Percentiles rank a stretch among this genome's conserved stretches.
These are phyloP conservation scores for Aspergillus viridinutans DNA, from an alignment of 2,329 filamentous ascomycete species.

Conservation along the genomic window DNA sequence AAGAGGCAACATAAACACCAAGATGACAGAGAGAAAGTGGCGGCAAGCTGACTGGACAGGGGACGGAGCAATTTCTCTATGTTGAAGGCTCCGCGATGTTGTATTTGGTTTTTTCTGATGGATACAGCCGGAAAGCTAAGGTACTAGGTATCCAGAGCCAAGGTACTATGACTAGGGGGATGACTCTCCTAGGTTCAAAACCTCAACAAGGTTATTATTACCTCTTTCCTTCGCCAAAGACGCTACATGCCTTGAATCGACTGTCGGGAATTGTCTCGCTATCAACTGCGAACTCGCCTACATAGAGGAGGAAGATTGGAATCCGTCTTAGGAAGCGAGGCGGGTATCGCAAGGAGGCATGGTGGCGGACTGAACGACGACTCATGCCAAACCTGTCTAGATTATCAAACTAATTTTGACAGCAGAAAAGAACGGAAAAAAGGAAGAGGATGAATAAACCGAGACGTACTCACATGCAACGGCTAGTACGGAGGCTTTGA, in stretches of 20 bases:
- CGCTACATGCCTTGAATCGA: not conserved
- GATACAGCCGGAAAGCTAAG: not conserved
- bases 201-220: not conserved
- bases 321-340: not conserved
- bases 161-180: not conserved
- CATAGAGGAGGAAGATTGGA: not conserved
- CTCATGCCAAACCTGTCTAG: not conserved
- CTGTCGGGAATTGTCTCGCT: not conserved
- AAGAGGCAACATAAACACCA: not conserved
- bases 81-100: not conserved
- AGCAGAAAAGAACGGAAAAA: not conserved
- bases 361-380: not conserved
- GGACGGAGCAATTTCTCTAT: not conserved
- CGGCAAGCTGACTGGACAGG: not conserved
- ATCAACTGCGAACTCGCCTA: not conserved
- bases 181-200: not conserved
- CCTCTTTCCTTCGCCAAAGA: not conserved
- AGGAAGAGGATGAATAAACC: not conserved
- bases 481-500: not conserved
- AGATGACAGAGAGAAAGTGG: not conserved
- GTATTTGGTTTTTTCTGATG: not conserved
- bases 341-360: not conserved
- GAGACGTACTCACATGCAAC: not conserved
- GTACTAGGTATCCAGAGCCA: not conserved
- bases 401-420: not conserved